Base-by-base conservation (phyloP, 2,329 filamentous ascomycete genomes). In the Atkinsonella hypoxylon region DNA sequence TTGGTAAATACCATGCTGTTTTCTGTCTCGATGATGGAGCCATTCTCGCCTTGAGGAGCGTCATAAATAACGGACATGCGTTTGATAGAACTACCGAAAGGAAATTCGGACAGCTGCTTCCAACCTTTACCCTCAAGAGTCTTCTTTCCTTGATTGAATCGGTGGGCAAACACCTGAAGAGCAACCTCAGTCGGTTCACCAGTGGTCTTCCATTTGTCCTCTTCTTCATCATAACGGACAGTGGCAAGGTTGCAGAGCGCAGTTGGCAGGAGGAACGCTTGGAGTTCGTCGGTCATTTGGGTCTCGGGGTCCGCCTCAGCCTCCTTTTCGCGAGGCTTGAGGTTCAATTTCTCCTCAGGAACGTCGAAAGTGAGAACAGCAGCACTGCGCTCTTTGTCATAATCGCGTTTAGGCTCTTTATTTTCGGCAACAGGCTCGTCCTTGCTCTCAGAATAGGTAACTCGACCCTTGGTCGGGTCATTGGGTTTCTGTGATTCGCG, bases 41-140 rank as follows among this genome's bases (percentile, higher is more conserved):
- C 62, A 2, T 62, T 64, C 36, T 73, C 68, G 8, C 63, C 62
- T 5, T 61, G 56, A 1, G 76, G 75, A 6, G 67, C 67, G 45
- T 78, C 72, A 66, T 86, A 88, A 44, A 89, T 75, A 51, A 89
- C 84, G 9, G 83, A 86, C 85, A 89, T 89, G 59, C 83, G 81
- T 74, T 89, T 89, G 62, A 88, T 80, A 58, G 76, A 77, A 51
- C 82, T 87, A 64, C 89, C 85, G 60, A 89, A 90, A n/a, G 85
- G 84, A 54, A 86, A 87, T 59, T 89, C 86, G 48, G 81, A 77
- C 1, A 83, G 64, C 58, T 83, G 76, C 56, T 75, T 76, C 79
- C 81, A 83, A n/a, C 76, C 76, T 5, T 68, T 61, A 2, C 59
- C 64, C 51, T 76, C 73, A 2, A 81, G 66, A 1, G 63, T 60